phyloP scores from a whole-genome alignment of 495 filamentous ascomycete species.

The Extremus antarcticus region DNA sequence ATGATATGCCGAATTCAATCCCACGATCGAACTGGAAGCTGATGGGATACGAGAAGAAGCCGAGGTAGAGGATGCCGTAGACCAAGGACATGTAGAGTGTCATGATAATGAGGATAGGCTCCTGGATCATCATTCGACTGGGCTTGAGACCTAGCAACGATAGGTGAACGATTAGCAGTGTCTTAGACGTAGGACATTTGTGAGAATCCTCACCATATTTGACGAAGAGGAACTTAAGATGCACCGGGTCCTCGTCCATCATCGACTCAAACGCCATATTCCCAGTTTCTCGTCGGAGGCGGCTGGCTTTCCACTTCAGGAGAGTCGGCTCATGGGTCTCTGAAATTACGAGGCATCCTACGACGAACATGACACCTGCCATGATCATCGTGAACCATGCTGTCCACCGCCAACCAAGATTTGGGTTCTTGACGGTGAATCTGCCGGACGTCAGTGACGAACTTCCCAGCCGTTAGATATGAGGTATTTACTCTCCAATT shows the following conservation, averaged over 20 bases:
- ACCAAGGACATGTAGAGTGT: slow-evolving; percentile 31
- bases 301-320: slow-evolving; percentile 41
- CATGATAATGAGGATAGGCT: slow-evolving; percentile 48
- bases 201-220: too few relatives aligned
- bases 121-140: slow-evolving; percentile 44
- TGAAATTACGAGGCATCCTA: slow-evolving; percentile 36
- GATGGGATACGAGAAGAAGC: slow-evolving; percentile 25
- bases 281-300: slow-evolving; percentile 44
- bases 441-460: not conserved
- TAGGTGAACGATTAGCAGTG: too few relatives aligned
- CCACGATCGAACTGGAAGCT: slow-evolving; percentile 20
- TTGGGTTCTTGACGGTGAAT: slow-evolving; percentile 5
- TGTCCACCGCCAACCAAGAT: slow-evolving; percentile 15
- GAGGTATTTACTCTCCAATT: slow-evolving; percentile 4
- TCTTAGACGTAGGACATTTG: too few relatives aligned
- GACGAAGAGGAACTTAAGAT: slow-evolving; percentile 11
- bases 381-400: slow-evolving; percentile 18
- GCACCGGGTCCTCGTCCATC: slow-evolving; percentile 41
- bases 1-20: slow-evolving; percentile 32
- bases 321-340: slow-evolving; percentile 51
- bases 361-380: slow-evolving; percentile 24
- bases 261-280: slow-evolving; percentile 47
- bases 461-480: too few relatives aligned
- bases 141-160: too few relatives aligned
- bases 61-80: slow-evolving; percentile 29